These are phyloP conservation scores for Hypoxylon sp. DNA, from an alignment of 2,329 filamentous ascomycete species.

Conservation along the genomic window DNA sequence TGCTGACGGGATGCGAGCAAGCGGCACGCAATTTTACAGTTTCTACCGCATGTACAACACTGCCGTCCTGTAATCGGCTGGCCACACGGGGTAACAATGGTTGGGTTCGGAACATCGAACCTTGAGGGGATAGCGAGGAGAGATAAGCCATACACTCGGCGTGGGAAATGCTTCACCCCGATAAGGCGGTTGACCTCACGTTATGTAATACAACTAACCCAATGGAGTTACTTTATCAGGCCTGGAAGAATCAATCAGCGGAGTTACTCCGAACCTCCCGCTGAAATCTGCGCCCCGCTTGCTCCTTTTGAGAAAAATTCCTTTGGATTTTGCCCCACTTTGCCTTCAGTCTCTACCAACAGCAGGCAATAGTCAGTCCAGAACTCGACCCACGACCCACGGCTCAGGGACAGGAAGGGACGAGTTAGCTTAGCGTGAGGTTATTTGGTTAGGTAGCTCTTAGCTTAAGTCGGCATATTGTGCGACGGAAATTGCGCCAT, in stretches of 20 bases:
- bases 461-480: slow-evolving; percentile 39
- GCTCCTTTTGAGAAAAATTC: slow-evolving; percentile 39
- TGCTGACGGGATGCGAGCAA: slow-evolving; percentile 36
- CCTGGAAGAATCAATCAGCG: slow-evolving; percentile 21
- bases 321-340: slow-evolving; percentile 33
- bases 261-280: slow-evolving; percentile 40
- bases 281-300: slow-evolving; percentile 26
- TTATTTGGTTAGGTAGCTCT: slow-evolving; percentile 12
- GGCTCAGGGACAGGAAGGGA: slow-evolving; percentile 32
- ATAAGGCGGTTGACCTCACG: slow-evolving; percentile 16
- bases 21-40: slow-evolving; percentile 32
- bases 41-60: slow-evolving; percentile 22
- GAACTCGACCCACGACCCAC: slow-evolving; percentile 20
- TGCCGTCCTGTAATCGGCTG: slow-evolving; percentile 15
- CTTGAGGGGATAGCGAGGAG: background rate
- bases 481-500: slow-evolving; percentile 41
- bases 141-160: slow-evolving; percentile 13
- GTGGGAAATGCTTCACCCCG: slow-evolving; percentile 20
- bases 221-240: slow-evolving; percentile 40
- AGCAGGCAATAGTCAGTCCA: slow-evolving; percentile 4
- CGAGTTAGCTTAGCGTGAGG: slow-evolving; percentile 14
- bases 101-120: slow-evolving; percentile 20
- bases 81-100: slow-evolving; percentile 23
- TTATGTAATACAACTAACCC: slow-evolving; percentile 30
- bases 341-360: slow-evolving; percentile 16